Conservation (phyloP, 257 asterid genomes). For the Voacanga thouarsii region DNA sequence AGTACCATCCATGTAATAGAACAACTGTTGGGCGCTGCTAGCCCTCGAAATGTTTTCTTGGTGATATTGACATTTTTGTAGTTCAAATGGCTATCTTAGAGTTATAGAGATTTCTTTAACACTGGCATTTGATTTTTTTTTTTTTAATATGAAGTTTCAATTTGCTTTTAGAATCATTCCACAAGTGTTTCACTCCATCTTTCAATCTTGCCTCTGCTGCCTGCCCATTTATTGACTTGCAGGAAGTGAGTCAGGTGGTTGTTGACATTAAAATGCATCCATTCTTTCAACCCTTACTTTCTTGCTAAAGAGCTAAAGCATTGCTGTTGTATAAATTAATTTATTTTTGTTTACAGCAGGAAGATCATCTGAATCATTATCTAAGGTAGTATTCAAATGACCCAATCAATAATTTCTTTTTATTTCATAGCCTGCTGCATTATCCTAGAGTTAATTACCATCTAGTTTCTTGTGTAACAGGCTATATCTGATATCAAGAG, state of each 20-base stretch:
- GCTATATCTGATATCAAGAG: conserved; percentile 43
- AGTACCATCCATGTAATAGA: not conserved
- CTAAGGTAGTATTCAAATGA: conserved; percentile 42
- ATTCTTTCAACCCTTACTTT: not conserved
- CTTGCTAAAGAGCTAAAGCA: not conserved
- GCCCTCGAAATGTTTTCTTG: not conserved
- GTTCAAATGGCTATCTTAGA: conserved; percentile 1
- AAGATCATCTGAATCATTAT: conserved; percentile 56
- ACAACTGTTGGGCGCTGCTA: not conserved
- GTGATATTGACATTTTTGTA: conserved; percentile 6
- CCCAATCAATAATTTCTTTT: not conserved
- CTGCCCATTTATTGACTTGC: not conserved
- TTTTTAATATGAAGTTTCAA: not conserved
- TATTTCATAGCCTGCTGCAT: not conserved
- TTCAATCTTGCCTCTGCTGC: not conserved
- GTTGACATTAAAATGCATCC: not conserved
- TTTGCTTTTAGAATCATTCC: not conserved
- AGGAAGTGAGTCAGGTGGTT: not conserved
- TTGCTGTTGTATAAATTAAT: not conserved
- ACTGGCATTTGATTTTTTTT: not conserved
- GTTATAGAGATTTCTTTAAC: not conserved
- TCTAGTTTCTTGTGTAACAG: conserved; percentile 36
- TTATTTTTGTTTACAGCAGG: conserved; percentile 59
- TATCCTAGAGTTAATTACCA: not conserved
- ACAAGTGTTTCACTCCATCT: not conserved